Base-by-base conservation (phyloP, 2,329 filamentous ascomycete species). In the Magnaporthales sp. region DNA sequence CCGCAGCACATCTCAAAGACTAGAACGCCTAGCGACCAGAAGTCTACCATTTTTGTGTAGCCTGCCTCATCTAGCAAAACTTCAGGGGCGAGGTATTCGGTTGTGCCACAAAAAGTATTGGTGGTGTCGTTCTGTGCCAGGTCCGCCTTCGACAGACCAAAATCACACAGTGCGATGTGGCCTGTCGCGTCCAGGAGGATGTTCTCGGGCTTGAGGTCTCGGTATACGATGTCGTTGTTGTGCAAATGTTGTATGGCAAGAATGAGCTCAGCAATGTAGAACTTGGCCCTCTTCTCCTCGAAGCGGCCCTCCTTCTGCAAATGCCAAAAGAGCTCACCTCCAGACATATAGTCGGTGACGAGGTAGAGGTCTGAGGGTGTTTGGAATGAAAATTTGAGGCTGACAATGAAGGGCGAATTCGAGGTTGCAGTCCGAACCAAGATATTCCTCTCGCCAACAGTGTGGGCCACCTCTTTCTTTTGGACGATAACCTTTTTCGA, bases 1-100 rank as follows among this genome's bases (percentile, higher is more conserved):
- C 95, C 95, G 73, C 95, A 99, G 81, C 95, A 99, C 95, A 99
- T 99, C 78, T 99, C 95, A 73, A 99, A 99, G 1, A 99, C 95
- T 66, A 99, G 83, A 63, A 99, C 95, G 67, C 95, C 95, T 13
- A 99, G 84, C 1, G 95, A 99, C 95, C 95, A 99, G 77, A 98
- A 99, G 77, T 99, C 95, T 7, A 99, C 95, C 95, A 99, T 98
- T 81, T 98, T 98, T 66, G 95, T 98, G 78, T 99, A 99, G 38
- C 95, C 95, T 73, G 93, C 91, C 80, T 99, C 95, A 72, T 99
- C 95, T 61, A 99, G 81, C 15, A 99, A 83, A 2, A 98, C 95
- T 75, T 99, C 95, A 0, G 95, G 95, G 0, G 95, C 95, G 24
- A 99, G 85, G 75, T 99, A 99, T 77, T 99, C 95, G 0, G 95